Conservation (phyloP, 2,329 filamentous ascomycete species). For the Alternaria ethzedia region DNA sequence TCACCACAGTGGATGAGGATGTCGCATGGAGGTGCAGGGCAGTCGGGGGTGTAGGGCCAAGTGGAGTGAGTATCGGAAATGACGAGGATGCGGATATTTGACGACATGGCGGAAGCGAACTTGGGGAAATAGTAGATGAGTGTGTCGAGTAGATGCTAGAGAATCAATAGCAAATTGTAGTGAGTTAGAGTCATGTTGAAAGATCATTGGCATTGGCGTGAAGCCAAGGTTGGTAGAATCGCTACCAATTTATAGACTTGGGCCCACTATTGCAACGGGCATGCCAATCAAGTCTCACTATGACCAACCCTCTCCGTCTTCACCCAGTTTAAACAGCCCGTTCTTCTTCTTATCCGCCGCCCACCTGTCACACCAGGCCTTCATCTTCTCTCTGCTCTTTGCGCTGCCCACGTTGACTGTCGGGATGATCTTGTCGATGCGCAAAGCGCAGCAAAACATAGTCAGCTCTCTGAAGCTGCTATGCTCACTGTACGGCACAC, state of each 20-base stretch:
- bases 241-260: not conserved
- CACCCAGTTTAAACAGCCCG: slow-evolving; percentile 58
- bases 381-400: slow-evolving; percentile 70
- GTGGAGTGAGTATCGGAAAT: not conserved
- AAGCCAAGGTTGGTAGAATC: not conserved
- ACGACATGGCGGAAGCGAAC: not conserved
- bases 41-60: not conserved
- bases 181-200: not conserved
- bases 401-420: slow-evolving; percentile 84
- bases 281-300: not conserved
- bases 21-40: not conserved
- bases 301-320: slow-evolving; percentile 21
- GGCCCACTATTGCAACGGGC: not conserved
- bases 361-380: slow-evolving; percentile 70
- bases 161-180: not conserved
- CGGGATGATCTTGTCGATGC: slow-evolving; percentile 88
- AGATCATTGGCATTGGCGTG: not conserved
- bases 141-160: not conserved
- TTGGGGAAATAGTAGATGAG: not conserved
- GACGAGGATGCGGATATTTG: not conserved
- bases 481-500: slow-evolving; percentile 95
- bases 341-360: slow-evolving; percentile 67
- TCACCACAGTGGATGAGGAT: not conserved
- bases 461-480: slow-evolving; percentile 93
- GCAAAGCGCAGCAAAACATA: slow-evolving; percentile 86